These are phyloP conservation scores for Metarhizium sp. DNA, from an alignment of 2,329 filamentous ascomycete species.

Conservation along the genomic window DNA sequence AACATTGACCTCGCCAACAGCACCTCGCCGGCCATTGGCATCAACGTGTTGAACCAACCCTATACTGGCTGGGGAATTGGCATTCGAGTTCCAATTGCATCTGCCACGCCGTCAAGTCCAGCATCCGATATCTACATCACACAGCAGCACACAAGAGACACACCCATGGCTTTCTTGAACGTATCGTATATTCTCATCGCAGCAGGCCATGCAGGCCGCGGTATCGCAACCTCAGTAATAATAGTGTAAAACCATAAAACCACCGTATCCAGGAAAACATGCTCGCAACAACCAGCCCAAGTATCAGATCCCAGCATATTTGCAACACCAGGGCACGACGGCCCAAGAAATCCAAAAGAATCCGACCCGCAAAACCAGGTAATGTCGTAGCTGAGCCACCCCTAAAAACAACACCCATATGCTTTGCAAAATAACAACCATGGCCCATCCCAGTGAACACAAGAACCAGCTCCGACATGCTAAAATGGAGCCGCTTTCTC, in stretches of 20 bases:
- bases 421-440: constrained; percentile 12
- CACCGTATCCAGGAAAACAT: constrained; percentile 24
- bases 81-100: too few relatives aligned
- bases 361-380: constrained; percentile 21
- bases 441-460: constrained; percentile 12
- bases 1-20: too few relatives aligned
- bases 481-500: constrained; percentile 3
- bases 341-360: constrained; percentile 21
- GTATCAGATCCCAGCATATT: constrained; percentile 16
- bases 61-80: too few relatives aligned
- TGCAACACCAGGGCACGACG: constrained; percentile 27
- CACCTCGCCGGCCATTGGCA: too few relatives aligned
- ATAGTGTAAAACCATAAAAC: constrained; percentile 13
- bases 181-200: constrained; percentile 30
- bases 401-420: constrained; percentile 20
- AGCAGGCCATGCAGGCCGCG: constrained; percentile 19
- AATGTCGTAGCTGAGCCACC: constrained; percentile 18
- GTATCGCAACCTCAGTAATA: constrained; percentile 18
- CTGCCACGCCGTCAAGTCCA: too few relatives aligned
- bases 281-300: constrained; percentile 18
- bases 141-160: neutral
- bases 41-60: too few relatives aligned
- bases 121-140: neutral
- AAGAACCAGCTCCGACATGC: constrained; percentile 8
- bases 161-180: constrained; percentile 13